These are phyloP conservation scores for Dillenia turbinata DNA, from an alignment of 164 flowering plant genomes.

Conservation along the genomic window DNA sequence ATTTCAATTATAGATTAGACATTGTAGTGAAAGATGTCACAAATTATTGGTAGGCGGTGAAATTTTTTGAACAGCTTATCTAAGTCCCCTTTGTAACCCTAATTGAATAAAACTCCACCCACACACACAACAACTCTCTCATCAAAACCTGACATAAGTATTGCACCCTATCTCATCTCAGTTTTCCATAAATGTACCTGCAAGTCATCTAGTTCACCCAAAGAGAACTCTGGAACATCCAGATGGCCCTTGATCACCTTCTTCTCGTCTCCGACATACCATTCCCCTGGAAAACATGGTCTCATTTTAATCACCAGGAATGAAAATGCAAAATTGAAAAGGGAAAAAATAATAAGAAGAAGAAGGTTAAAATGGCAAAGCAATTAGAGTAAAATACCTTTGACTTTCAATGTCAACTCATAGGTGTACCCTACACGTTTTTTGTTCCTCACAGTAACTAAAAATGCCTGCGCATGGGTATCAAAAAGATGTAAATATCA, in stretches of 20 bases:
- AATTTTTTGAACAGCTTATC: too few relatives aligned
- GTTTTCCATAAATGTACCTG: conserved; percentile 43
- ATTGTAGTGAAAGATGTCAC: too few relatives aligned
- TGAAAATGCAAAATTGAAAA: conserved; percentile 1
- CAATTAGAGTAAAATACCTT: conserved; percentile 37
- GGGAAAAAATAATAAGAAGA: neutral
- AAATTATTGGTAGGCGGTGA: too few relatives aligned
- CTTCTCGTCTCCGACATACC: conserved; percentile 63
- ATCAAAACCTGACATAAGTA: too few relatives aligned
- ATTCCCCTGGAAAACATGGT: conserved; percentile 54
- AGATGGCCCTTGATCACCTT: conserved; percentile 57
- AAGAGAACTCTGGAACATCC: conserved; percentile 73
- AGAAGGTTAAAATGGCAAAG: neutral
- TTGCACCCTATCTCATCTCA: too few relatives aligned
- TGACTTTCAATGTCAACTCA: conserved; percentile 66
- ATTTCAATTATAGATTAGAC: too few relatives aligned
- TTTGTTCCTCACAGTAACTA: conserved; percentile 90
- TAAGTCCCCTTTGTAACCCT: too few relatives aligned
- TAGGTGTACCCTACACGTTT: conserved; percentile 91
- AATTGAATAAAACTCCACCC: too few relatives aligned
- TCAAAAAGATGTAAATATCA: conserved; percentile 3
- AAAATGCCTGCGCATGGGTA: conserved; percentile 62
- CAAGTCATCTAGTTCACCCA: conserved; percentile 91
- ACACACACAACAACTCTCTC: too few relatives aligned
- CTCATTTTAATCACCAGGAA: neutral